Percentiles rank a stretch among this genome's conserved stretches.
These are phyloP conservation scores for Fusarium tupiense DNA, from an alignment of 2,329 filamentous ascomycete genomes.

Conservation along the genomic window DNA sequence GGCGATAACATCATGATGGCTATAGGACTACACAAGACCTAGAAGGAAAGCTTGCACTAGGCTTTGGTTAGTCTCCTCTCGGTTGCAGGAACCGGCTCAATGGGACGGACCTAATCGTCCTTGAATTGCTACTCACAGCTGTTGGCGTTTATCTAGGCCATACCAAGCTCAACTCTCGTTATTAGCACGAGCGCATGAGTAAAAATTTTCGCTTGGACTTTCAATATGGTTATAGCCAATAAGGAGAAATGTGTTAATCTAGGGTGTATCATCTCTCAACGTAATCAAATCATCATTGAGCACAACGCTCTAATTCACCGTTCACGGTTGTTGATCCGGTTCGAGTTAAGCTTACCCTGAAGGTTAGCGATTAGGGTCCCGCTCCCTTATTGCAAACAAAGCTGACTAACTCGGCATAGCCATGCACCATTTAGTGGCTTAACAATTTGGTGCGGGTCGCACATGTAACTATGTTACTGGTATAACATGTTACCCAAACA, in stretches of 20 bases:
- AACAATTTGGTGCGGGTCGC: rapidly evolving
- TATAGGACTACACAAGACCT: no score
- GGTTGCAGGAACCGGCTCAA: rapidly evolving
- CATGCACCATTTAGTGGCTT: not conserved
- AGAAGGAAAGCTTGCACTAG: not conserved
- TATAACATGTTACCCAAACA: rapidly evolving
- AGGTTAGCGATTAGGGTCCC: rapidly evolving
- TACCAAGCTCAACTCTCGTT: rapidly evolving
- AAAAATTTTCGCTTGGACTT: not conserved
- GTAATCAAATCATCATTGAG: no score
- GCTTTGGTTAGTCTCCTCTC: rapidly evolving
- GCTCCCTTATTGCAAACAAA: not conserved
- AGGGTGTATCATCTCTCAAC: not conserved
- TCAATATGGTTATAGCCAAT: rapidly evolving
- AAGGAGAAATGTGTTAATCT: rapidly evolving
- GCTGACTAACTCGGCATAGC: not conserved
- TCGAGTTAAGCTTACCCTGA: not conserved
- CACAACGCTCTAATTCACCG: not conserved
- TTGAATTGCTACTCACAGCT: rapidly evolving
- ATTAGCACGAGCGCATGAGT: rapidly evolving
- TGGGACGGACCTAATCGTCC: not conserved
- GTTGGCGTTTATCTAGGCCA: rapidly evolving
- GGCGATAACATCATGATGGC: not conserved
- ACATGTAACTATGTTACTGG: rapidly evolving
- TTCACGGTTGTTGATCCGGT: not conserved